Evolutionary conservation across 2,329 filamentous ascomycete species (phyloP), one percentile per base, ranked within the genome.

Genomic region (Epichloe gansuensis): DNA sequence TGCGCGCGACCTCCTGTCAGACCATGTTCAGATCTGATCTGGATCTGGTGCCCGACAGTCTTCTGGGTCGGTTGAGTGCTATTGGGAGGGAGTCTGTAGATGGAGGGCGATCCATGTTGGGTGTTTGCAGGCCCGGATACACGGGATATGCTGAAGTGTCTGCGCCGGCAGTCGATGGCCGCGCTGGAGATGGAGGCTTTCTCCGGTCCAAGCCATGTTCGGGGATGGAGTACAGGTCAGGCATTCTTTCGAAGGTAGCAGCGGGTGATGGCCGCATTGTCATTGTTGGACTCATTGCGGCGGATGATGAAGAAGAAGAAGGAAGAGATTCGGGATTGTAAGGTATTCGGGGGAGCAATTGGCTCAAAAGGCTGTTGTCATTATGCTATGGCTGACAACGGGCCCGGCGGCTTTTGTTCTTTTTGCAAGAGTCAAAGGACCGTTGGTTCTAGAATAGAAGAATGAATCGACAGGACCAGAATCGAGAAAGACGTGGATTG

Each of bases 31-130:
- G 17, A 21, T 21, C 17, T 21, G 17, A 21, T 21, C 17, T 21
- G 11, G 45, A 11, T 25, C 35, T 23, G 12, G 37, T 45, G n/a
- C 56, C 53, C 2, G 69, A 68, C 3, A 71, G 63, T 54, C 66
- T 68, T 51, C 65, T 63, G 11, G 70, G 69, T 4, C 67, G 61
- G 58, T 70, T 71, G 37, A 70, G 61, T 23, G 58, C 54, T 8
- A 51, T 44, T 2, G 60, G 63, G 11, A 58, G 50, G 12, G 54
- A 60, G 38, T 65, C 64, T 13, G 44, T 50, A 5, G 56, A 54
- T 53, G 51, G 59, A 23, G 56, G 56, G 23, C 60, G 56, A 37
- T 60, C 56, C 28, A 57, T 54, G 4, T 57, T 50, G 23, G 63
- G 54, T 6, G 60, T 63, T 51, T 69, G 65, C 25, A 66, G 58